Conservation (phyloP, 805 yeast species). For the Sugiyamaella chiloensis region DNA sequence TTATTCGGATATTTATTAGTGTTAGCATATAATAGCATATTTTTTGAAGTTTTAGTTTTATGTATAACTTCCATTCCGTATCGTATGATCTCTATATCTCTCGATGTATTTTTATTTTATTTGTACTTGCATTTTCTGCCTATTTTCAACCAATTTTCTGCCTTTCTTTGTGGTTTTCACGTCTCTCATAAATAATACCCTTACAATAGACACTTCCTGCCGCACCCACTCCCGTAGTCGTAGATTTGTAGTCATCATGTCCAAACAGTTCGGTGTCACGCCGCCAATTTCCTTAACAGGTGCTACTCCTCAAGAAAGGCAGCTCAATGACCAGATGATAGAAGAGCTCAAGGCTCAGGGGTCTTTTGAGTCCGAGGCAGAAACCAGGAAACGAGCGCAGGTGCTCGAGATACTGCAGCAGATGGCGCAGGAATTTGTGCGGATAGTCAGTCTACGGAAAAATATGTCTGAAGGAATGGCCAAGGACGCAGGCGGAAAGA, state of each 20-base stretch:
- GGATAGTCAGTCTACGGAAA: constrained; percentile 68
- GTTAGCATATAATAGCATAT: not conserved
- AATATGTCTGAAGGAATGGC: constrained; percentile 99
- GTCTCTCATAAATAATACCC: too few relatives aligned
- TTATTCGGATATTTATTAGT: constrained; percentile 3
- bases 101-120: too few relatives aligned
- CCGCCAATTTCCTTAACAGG: constrained; percentile 82
- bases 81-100: too few relatives aligned
- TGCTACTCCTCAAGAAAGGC: constrained; percentile 77
- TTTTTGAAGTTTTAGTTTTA: too few relatives aligned
- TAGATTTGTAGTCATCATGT: not conserved
- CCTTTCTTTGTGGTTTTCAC: too few relatives aligned
- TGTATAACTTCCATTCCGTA: too few relatives aligned
- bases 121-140: too few relatives aligned
- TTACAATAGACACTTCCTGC: constrained; percentile 2
- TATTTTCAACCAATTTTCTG: too few relatives aligned
- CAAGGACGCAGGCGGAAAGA: constrained; percentile 92
- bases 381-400: constrained; percentile 73
- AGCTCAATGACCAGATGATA: constrained; percentile 70
- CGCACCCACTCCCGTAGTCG: too few relatives aligned
- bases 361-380: constrained; percentile 85
- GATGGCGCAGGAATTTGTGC: constrained; percentile 77
- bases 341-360: constrained; percentile 77
- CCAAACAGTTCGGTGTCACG: constrained; percentile 60
- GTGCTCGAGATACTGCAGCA: constrained; percentile 70